Evolutionary conservation across 2,329 filamentous ascomycete species (phyloP).

Genomic region (Madurella fahalii): DNA sequence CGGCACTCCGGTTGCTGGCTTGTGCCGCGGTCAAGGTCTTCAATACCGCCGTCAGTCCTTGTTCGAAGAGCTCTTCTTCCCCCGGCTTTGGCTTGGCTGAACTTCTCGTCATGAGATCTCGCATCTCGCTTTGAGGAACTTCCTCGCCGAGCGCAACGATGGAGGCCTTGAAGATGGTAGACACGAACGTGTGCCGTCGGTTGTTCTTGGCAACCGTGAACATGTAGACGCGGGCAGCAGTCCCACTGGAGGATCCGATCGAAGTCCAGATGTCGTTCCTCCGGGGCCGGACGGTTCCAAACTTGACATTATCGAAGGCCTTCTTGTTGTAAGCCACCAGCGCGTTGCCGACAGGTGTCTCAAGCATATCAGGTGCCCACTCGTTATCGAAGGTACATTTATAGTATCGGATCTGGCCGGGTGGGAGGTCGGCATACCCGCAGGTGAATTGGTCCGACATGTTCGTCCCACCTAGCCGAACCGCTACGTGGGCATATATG

Average conservation of each 20-base stretch:
- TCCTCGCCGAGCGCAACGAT: neutral
- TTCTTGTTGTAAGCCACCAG: neutral
- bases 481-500: neutral
- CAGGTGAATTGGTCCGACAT: neutral
- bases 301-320: neutral
- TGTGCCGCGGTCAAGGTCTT: neutral
- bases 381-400: slow-evolving; percentile 7
- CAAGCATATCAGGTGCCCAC: neutral
- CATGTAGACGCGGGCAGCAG: slow-evolving; percentile 1
- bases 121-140: neutral
- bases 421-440: neutral
- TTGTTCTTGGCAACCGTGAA: slow-evolving; percentile 4
- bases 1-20: neutral
- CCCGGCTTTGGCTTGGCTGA: neutral
- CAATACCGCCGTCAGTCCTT: neutral
- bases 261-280: slow-evolving; percentile 2
- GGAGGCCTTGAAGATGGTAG: neutral
- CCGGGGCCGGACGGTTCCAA: neutral
- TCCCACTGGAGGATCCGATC: neutral
- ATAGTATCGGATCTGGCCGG: neutral
- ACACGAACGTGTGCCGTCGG: slow-evolving; percentile 4
- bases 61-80: neutral
- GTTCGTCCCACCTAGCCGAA: neutral
- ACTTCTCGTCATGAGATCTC: neutral
- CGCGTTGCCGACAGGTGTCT: neutral